phyloP scores from a whole-genome alignment of 441 rosid genomes.

The Croton setiger region DNA sequence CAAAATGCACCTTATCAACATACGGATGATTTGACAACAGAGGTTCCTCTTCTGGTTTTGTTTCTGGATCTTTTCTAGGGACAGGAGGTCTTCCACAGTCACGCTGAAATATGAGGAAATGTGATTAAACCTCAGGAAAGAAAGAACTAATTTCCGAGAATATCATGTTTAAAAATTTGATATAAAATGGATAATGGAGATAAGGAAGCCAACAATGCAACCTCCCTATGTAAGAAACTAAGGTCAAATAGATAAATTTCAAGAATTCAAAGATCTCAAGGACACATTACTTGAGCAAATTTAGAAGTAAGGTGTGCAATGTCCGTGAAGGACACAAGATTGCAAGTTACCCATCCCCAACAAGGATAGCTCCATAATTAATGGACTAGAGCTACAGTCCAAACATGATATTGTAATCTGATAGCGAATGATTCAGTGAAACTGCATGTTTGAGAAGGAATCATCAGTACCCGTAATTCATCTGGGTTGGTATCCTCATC shows the following conservation, averaged over 20 bases:
- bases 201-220: background rate
- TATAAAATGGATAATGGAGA: background rate
- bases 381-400: background rate
- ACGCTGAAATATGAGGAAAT: constrained; percentile 51
- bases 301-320: too few species aligned
- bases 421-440: background rate
- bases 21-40: constrained; percentile 75
- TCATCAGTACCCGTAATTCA: constrained; percentile 65
- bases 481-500: constrained; percentile 79
- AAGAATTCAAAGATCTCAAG: background rate
- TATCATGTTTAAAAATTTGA: background rate
- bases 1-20: constrained; percentile 8
- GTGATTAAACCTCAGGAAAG: constrained; percentile 3
- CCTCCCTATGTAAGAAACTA: background rate
- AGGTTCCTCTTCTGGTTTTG: constrained; percentile 79
- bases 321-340: too few species aligned
- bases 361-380: background rate
- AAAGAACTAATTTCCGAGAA: background rate
- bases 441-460: constrained; percentile 15
- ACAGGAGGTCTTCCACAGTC: constrained; percentile 90
- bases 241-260: constrained; percentile 1
- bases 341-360: constrained; percentile 1
- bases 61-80: constrained; percentile 74
- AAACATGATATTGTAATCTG: background rate
- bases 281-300: background rate